phyloP scores from a whole-genome alignment of 2,329 filamentous ascomycete genomes.

The Westerdykella sp. region DNA sequence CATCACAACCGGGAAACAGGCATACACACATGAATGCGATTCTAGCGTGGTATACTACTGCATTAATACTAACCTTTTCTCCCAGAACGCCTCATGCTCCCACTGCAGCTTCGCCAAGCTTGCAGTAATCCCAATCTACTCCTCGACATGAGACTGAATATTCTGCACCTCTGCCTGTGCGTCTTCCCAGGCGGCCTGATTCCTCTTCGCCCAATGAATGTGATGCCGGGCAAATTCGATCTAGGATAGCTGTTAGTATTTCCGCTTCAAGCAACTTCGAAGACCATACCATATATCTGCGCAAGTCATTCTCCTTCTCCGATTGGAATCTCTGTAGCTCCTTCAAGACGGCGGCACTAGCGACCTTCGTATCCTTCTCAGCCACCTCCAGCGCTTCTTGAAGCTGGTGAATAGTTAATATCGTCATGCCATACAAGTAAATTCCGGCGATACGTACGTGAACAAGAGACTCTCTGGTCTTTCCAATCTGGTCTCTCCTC shows the following conservation, averaged over 20 bases:
- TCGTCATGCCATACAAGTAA: neutral
- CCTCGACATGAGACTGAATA: conserved; percentile 52
- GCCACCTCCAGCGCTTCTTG: conserved; percentile 87
- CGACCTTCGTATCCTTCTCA: conserved; percentile 87
- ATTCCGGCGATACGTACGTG: conserved; percentile 38
- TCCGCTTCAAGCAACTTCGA: conserved; percentile 1
- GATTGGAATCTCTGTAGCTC: conserved; percentile 89
- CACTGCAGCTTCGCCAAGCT: neutral
- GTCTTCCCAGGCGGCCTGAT: conserved; percentile 87
- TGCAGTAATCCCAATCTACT: conserved; percentile 1
- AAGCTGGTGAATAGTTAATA: conserved; percentile 50
- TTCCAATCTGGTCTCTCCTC: conserved; percentile 86
- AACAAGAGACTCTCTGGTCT: conserved; percentile 80
- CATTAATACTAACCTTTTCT: neutral
- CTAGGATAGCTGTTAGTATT: conserved; percentile 42
- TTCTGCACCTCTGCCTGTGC: conserved; percentile 81
- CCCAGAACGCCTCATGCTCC: neutral
- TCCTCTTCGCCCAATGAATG: conserved; percentile 89
- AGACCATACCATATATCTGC: conserved; percentile 82
- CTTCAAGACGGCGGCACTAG: conserved; percentile 78
- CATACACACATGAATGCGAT: neutral
- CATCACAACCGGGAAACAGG: too few relatives aligned
- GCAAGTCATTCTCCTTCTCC: conserved; percentile 92
- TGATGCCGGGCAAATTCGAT: conserved; percentile 88
- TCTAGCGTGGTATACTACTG: neutral